Evolutionary conservation across 345 rosid species (phyloP).

Genomic region (Citrus medica): DNA sequence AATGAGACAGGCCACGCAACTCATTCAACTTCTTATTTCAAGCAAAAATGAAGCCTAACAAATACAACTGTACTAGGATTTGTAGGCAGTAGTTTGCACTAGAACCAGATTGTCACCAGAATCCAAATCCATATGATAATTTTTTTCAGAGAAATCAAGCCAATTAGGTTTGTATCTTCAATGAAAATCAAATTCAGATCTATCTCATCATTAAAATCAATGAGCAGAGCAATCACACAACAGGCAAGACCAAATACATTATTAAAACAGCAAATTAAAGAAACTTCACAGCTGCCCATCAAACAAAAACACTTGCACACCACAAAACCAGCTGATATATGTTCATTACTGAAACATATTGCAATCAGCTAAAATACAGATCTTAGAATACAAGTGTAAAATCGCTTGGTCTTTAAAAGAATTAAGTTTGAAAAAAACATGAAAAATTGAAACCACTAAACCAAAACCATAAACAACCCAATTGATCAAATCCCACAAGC

Average conservation of each 20-base stretch:
- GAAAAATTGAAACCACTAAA: not conserved
- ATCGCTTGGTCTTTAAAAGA: not conserved
- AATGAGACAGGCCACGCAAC: not conserved
- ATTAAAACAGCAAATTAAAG: not conserved
- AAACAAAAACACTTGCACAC: not conserved
- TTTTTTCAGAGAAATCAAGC: not conserved
- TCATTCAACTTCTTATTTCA: not conserved
- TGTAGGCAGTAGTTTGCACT: not conserved
- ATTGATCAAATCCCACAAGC: not conserved
- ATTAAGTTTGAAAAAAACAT: not conserved
- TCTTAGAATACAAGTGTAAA: constrained; percentile 2
- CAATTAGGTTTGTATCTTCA: not conserved
- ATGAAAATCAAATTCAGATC: constrained; percentile 12
- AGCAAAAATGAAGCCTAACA: not conserved
- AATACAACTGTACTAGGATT: not conserved
- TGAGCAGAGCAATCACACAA: not conserved
- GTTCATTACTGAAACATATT: not conserved
- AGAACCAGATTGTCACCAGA: not conserved
- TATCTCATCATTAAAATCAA: not conserved
- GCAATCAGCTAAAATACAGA: constrained; percentile 13
- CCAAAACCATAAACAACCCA: not conserved
- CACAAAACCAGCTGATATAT: not conserved
- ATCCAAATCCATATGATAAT: not conserved
- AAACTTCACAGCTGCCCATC: not conserved
- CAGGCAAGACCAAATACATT: not conserved